Conservation (phyloP, 345 rosid genomes). For the Lepidium africanum region DNA sequence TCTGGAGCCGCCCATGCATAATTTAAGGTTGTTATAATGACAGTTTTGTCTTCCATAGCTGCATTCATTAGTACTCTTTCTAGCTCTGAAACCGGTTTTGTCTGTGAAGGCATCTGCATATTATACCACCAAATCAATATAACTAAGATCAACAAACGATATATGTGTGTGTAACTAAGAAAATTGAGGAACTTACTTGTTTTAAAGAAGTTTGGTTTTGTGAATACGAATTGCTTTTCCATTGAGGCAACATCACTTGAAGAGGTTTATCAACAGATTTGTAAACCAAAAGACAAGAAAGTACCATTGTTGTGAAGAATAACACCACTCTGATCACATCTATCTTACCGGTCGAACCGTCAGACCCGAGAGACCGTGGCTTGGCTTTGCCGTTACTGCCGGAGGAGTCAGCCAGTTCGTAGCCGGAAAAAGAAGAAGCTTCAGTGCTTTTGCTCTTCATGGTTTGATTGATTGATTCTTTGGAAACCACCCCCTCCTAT, state of each 20-base stretch:
- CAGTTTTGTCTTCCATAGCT: conserved; percentile 35
- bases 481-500: neutral
- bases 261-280: conserved; percentile 8
- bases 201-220: conserved; percentile 2
- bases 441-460: neutral
- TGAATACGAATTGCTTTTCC: neutral
- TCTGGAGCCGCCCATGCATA: conserved; percentile 50
- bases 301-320: neutral
- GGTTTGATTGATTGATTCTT: neutral
- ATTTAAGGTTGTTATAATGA: conserved; percentile 49
- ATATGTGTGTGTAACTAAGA: too few relatives aligned
- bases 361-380: neutral
- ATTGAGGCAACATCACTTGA: conserved; percentile 4
- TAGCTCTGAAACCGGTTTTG: neutral
- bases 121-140: neutral
- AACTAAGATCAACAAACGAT: too few relatives aligned
- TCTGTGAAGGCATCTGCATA: neutral
- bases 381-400: neutral
- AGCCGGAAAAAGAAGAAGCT: neutral
- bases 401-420: neutral
- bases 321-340: neutral
- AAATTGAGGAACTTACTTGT: neutral
- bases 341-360: neutral
- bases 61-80: conserved; percentile 9
- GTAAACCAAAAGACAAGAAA: conserved; percentile 6